A percentile compares a stretch with the other conserved stretches of the same genome.
These are phyloP conservation scores for Fusarium sulawesiense DNA, from an alignment of 2,329 filamentous ascomycete genomes.

Conservation along the genomic window DNA sequence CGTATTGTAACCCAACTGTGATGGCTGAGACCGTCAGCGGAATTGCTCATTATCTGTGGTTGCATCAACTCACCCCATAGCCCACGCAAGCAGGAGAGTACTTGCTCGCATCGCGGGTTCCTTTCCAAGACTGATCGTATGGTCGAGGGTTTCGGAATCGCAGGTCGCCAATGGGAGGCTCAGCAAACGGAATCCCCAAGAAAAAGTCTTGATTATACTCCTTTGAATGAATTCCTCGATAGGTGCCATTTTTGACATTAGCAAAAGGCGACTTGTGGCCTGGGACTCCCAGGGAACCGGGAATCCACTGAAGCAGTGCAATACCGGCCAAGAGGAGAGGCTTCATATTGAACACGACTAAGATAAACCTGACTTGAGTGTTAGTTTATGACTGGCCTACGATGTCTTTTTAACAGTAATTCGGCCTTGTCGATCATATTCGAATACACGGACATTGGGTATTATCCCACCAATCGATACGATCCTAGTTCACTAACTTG, in stretches of 20 bases:
- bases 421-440: background rate
- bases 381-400: background rate
- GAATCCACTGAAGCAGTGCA: background rate
- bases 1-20: background rate
- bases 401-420: background rate
- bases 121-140: constrained; percentile 58
- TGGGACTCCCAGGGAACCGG: background rate
- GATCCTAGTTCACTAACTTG: background rate
- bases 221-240: constrained; percentile 54
- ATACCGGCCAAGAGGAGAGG: background rate
- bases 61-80: constrained; percentile 2
- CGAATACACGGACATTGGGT: background rate
- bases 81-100: constrained; percentile 23
- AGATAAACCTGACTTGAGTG: background rate
- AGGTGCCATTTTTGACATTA: constrained; percentile 58
- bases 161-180: constrained; percentile 59
- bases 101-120: constrained; percentile 53
- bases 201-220: constrained; percentile 62
- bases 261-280: background rate
- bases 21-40: background rate
- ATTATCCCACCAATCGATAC: background rate
- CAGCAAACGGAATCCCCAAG: constrained; percentile 67
- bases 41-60: background rate
- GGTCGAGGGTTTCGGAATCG: constrained; percentile 63
- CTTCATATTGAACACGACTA: background rate